Evolutionary conservation across 1,139 yeast genomes (phyloP), one percentile per base, ranked within the genome.

Genomic region (Saccharomyces hybrid): DNA sequence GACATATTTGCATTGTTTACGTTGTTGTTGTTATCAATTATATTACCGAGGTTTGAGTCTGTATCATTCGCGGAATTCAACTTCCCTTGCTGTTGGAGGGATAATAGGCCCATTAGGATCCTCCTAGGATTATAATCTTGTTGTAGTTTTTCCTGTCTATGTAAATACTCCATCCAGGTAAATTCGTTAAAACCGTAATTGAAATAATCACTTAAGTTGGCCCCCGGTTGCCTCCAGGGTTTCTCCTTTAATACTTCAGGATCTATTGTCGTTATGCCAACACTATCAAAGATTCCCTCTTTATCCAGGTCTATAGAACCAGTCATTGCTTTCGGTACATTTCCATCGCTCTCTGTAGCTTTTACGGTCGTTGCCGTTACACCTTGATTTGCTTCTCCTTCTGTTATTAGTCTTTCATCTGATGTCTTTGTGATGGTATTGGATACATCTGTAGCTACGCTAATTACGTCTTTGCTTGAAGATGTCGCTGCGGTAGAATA

Each of bases 151-250:
- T 90, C 96, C 67, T 91, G 97, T 68, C 89, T 89, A 52, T 85
- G 78, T 61, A 96, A 85, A 71, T 93, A 93, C 25, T 95, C 91
- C 52, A 88, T 83, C 99, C 99, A 93, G 14, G 97, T 87, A 60
- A 88, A 81, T 72, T 93, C 99, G 68, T 95, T 96, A 68, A 93
- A 93, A 1, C 99, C 99, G 65, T 85, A 93, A 71, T 93, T 93
- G 76, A 93, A 93, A 69, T 90, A 93, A 70, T 93, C 99, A 2
- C 96, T 82, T 47, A 88, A 75, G 70, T 93, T 97, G 2, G 96
- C 96, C 51, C 97, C 97, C 0, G 98, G 98, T 60, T 88, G 85
- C 66, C 99, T 80, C 99, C 99, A 93, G 2, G 99, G 99, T 72
- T 95, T 95, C 59, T 89, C 95, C 60, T 88, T 90, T 49, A 91